These are phyloP conservation scores for Hypoxylon perforatum DNA, from an alignment of 495 filamentous ascomycete genomes.

Conservation along the genomic window DNA sequence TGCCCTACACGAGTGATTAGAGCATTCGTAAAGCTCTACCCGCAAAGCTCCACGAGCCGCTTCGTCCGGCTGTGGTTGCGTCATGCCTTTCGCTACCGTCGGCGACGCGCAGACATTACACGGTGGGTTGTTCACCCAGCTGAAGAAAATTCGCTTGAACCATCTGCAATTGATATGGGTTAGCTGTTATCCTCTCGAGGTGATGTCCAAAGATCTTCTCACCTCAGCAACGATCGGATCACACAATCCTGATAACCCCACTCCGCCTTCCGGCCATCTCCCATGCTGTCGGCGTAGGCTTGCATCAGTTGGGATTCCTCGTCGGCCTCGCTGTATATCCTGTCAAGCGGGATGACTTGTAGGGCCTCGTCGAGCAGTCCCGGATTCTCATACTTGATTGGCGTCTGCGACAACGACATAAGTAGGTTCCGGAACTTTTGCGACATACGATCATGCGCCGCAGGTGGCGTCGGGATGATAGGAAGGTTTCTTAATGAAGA, in stretches of 20 bases:
- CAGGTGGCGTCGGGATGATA: conserved; percentile 80
- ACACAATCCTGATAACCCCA: conserved; percentile 99
- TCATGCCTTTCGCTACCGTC: conserved; percentile 84
- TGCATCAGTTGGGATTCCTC: conserved; percentile 88
- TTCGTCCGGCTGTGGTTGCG: conserved; percentile 89
- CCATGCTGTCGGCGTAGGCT: conserved; percentile 86
- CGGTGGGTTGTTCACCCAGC: conserved; percentile 93
- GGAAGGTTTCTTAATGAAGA: conserved; percentile 78
- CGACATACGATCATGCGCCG: conserved; percentile 71
- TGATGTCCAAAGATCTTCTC: conserved; percentile 35
- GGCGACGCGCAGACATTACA: conserved; percentile 83
- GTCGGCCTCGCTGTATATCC: conserved; percentile 92
- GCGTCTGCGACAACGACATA: conserved; percentile 81
- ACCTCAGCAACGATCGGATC: conserved; percentile 87
- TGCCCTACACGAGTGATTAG: conserved; percentile 71
- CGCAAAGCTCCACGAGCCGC: conserved; percentile 83
- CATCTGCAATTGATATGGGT: conserved; percentile 67
- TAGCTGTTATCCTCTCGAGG: conserved; percentile 10
- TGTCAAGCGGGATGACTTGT: conserved; percentile 84
- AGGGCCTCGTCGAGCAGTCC: conserved; percentile 95
- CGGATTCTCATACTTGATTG: conserved; percentile 95
- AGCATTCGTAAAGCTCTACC: conserved; percentile 91
- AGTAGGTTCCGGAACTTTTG: conserved; percentile 87
- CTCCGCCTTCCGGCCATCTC: conserved; percentile 78
- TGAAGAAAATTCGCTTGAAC: conserved; percentile 96